These are phyloP conservation scores for Phtheirospermum japonicum DNA, from an alignment of 257 asterid species.

Conservation along the genomic window DNA sequence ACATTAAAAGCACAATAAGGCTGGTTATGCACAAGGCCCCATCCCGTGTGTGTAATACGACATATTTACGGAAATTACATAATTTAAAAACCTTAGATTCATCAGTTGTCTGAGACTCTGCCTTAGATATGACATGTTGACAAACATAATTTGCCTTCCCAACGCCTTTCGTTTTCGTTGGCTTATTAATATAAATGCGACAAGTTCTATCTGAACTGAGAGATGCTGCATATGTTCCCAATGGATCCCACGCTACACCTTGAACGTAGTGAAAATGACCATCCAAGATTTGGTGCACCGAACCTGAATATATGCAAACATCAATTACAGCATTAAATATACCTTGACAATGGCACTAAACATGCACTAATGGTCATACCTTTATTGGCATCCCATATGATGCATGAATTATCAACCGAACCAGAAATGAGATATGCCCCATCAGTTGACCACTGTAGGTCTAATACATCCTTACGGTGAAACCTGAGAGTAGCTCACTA, in stretches of 20 bases:
- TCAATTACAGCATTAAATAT: constrained; percentile 2
- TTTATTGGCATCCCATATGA: constrained; percentile 89
- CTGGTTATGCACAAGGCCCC: constrained; percentile 17
- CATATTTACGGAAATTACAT: constrained; percentile 10
- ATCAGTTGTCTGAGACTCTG: constrained; percentile 55
- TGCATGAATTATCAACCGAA: constrained; percentile 96
- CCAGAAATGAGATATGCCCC: constrained; percentile 84
- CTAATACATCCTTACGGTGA: constrained; percentile 94
- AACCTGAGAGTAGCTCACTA: constrained; percentile 48
- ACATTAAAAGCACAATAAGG: constrained; percentile 18
- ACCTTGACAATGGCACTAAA: constrained; percentile 13
- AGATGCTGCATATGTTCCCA: constrained; percentile 80
- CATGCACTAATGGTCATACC: constrained; percentile 38
- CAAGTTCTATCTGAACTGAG: constrained; percentile 96
- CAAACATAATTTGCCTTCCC: constrained; percentile 71
- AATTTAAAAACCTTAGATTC: constrained; percentile 73
- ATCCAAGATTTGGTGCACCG: constrained; percentile 83
- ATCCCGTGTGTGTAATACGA: constrained; percentile 3
- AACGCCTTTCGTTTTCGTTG: constrained; percentile 74
- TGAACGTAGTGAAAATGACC: constrained; percentile 94
- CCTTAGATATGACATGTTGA: constrained; percentile 79
- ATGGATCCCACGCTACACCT: constrained; percentile 98
- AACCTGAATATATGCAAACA: constrained; percentile 48
- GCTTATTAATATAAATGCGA: constrained; percentile 71
- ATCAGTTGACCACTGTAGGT: constrained; percentile 88